A percentile compares a stretch with the other conserved stretches of the same genome.
These are phyloP conservation scores for Cucurbita moschata DNA, from an alignment of 306 rosid species.

Conservation along the genomic window DNA sequence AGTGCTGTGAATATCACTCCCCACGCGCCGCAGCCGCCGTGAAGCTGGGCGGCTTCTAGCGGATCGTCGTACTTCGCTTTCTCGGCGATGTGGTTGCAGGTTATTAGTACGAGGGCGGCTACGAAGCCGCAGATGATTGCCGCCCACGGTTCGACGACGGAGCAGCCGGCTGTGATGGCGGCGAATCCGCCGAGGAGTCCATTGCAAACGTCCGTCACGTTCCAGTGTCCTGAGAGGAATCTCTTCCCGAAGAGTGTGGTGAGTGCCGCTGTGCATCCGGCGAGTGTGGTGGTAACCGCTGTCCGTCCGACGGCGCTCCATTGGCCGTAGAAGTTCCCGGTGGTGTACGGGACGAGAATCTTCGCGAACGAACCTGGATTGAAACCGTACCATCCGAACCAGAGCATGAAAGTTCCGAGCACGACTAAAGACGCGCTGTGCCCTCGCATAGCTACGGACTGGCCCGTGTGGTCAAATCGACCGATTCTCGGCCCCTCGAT, in stretches of 20 bases:
- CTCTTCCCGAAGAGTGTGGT: constrained; percentile 78
- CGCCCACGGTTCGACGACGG: constrained; percentile 94
- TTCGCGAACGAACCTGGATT: constrained; percentile 79
- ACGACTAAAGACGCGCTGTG: constrained; percentile 71
- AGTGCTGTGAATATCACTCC: constrained; percentile 72
- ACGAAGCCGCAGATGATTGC: constrained; percentile 74
- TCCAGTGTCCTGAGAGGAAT: constrained; percentile 80
- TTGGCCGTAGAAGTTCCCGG: constrained; percentile 52
- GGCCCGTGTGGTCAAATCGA: constrained; percentile 49
- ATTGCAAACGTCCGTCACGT: constrained; percentile 78
- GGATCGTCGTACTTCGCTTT: constrained; percentile 51
- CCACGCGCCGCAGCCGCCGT: constrained; percentile 99
- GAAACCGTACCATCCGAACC: constrained; percentile 98
- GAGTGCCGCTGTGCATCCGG: constrained; percentile 69
- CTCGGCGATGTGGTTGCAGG: constrained; percentile 61
- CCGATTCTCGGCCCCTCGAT: constrained; percentile 89
- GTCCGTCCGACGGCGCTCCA: constrained; percentile 90
- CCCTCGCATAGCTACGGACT: constrained; percentile 35
- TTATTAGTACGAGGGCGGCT: constrained; percentile 38
- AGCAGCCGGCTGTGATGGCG: constrained; percentile 70
- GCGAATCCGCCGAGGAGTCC: constrained; percentile 85
- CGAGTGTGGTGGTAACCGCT: constrained; percentile 76
- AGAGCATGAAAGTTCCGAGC: constrained; percentile 65
- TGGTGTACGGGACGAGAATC: constrained; percentile 19
- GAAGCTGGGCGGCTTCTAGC: constrained; percentile 75